phyloP scores from a whole-genome alignment of 1,284 basidiomycete species.

The Cryptococcus sp. region DNA sequence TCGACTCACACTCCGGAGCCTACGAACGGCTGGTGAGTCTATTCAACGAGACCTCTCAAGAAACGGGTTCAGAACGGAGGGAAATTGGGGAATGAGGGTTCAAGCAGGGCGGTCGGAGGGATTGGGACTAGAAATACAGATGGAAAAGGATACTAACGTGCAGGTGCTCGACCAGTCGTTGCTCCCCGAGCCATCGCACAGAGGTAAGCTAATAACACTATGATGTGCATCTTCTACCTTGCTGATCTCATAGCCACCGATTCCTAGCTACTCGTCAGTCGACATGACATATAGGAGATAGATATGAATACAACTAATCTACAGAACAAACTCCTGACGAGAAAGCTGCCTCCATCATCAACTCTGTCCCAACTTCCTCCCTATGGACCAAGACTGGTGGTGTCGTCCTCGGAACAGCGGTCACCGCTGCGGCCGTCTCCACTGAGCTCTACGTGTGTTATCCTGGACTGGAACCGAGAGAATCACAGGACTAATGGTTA shows the following conservation, averaged over 20 bases:
- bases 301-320: neutral
- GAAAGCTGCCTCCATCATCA: slow-evolving; percentile 85
- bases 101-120: too few relatives aligned
- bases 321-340: slow-evolving; percentile 64
- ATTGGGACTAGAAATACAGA: neutral
- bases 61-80: slow-evolving; percentile 1
- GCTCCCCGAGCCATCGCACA: slow-evolving; percentile 37
- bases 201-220: slow-evolving; percentile 25
- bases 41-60: slow-evolving; percentile 1
- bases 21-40: slow-evolving; percentile 43
- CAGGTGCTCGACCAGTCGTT: slow-evolving; percentile 26
- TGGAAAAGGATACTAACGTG: neutral
- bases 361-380: slow-evolving; percentile 85
- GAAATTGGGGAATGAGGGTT: neutral
- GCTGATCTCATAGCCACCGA: slow-evolving; percentile 23
- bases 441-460: slow-evolving; percentile 80
- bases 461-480: neutral
- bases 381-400: slow-evolving; percentile 93
- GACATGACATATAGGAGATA: neutral
- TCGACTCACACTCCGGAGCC: slow-evolving; percentile 46
- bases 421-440: slow-evolving; percentile 88
- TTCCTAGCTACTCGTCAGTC: slow-evolving; percentile 42
- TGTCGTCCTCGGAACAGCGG: slow-evolving; percentile 83
- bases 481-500: slow-evolving; percentile 8
- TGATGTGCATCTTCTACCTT: neutral